phyloP scores from a whole-genome alignment of 116 monocot genomes.

The Trichopus zeylanicus region DNA sequence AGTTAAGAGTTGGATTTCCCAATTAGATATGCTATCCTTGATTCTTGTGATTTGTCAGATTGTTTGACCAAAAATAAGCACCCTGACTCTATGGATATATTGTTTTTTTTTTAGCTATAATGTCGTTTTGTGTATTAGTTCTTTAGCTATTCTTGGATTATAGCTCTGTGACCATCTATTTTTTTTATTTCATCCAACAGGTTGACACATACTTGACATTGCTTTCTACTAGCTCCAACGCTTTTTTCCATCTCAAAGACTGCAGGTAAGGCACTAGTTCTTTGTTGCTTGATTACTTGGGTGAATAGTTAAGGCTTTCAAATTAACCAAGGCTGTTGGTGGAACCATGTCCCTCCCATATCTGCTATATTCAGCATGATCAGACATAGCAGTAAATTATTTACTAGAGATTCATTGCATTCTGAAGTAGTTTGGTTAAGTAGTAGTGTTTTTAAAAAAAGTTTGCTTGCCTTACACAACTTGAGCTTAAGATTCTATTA shows the following conservation, averaged over 20 bases:
- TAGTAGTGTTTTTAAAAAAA: too few relatives aligned
- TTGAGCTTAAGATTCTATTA: too few relatives aligned
- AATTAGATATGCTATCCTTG: not conserved
- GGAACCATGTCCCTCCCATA: too few relatives aligned
- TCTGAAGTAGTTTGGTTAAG: too few relatives aligned
- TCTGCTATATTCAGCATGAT: too few relatives aligned
- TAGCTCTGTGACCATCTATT: not conserved
- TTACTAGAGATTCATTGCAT: too few relatives aligned
- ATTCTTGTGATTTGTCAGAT: too few relatives aligned
- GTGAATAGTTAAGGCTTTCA: not conserved
- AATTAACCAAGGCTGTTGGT: too few relatives aligned
- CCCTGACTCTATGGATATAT: too few relatives aligned
- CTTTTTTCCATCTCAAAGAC: constrained; percentile 94
- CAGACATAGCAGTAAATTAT: too few relatives aligned
- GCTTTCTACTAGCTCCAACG: constrained; percentile 81
- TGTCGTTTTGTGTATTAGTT: not conserved
- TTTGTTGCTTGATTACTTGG: not conserved
- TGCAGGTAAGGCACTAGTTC: constrained; percentile 49
- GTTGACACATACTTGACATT: constrained; percentile 80
- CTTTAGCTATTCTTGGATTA: not conserved
- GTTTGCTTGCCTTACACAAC: too few relatives aligned
- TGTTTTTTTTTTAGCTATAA: not conserved
- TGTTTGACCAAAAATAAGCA: too few relatives aligned
- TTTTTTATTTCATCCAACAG: constrained; percentile 30
- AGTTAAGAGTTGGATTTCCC: constrained; percentile 21